Percentiles rank a stretch among this genome's conserved stretches.
phyloP scores from a whole-genome alignment of 352 stramenopile genomes.

The Blastocystis sp. region DNA sequence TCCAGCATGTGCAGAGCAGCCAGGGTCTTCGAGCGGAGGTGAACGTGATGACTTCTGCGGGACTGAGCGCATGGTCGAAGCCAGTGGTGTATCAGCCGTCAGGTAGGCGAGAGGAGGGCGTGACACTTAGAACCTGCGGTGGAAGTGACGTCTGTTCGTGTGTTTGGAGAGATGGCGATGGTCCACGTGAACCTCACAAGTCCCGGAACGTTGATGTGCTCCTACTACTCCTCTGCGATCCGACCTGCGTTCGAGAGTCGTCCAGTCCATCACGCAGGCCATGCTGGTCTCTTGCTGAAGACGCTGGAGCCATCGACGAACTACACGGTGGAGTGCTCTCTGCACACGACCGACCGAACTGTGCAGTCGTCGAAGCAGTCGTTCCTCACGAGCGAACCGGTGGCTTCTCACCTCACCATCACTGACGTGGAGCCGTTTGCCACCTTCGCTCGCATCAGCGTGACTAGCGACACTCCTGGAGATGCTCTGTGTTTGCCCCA shows the following conservation, averaged over 20 bases:
- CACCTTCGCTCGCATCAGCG: not conserved
- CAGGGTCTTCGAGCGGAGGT: not conserved
- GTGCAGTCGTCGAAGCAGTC: not conserved
- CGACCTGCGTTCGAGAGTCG: not conserved
- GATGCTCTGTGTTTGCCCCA: not conserved
- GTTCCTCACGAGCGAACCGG: not conserved
- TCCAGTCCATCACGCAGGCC: not conserved
- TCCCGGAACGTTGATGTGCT: not conserved
- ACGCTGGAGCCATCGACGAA: not conserved
- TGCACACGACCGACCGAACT: not conserved
- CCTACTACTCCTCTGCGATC: not conserved
- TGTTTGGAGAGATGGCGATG: not conserved
- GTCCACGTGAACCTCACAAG: conserved; percentile 11
- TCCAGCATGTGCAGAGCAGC: not conserved
- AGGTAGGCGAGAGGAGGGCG: not conserved
- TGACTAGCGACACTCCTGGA: not conserved
- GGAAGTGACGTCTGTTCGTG: not conserved
- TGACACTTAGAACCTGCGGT: not conserved
- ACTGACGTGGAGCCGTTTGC: conserved; percentile 24
- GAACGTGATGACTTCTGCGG: not conserved
- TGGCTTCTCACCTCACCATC: not conserved
- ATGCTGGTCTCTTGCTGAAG: not conserved
- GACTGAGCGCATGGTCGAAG: not conserved
- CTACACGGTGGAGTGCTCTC: conserved; percentile 3
- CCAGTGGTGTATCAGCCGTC: not conserved